phyloP scores from a whole-genome alignment of 2,329 filamentous ascomycete genomes.

The Trichoderma aggressivum region DNA sequence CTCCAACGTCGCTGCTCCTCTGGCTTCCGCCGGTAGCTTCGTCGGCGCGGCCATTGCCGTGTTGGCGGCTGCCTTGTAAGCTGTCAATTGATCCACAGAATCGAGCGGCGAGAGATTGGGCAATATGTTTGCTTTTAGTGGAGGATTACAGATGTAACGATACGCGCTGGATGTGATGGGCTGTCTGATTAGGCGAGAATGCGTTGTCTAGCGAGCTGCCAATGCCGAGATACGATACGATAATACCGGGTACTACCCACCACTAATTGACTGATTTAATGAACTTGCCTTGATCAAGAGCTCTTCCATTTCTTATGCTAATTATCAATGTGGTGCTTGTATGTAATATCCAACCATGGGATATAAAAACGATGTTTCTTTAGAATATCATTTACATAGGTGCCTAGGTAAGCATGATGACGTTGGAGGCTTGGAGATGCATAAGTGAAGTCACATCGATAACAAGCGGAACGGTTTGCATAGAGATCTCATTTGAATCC shows the following conservation, averaged over 20 bases:
- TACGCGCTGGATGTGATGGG: neutral
- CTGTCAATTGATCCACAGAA: neutral
- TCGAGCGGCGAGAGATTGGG: neutral
- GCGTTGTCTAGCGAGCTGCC: neutral
- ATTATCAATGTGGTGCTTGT: neutral
- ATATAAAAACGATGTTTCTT: neutral
- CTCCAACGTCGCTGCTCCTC: constrained; percentile 10
- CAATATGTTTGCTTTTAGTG: neutral
- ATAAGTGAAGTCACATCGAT: neutral
- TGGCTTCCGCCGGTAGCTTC: constrained; percentile 21
- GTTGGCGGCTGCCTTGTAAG: constrained; percentile 30
- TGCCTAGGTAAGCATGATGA: neutral
- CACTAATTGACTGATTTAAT: neutral
- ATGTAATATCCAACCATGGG: neutral
- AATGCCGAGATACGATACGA: neutral
- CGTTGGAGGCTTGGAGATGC: neutral
- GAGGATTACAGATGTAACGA: neutral
- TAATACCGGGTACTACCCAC: neutral
- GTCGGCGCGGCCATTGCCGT: constrained; percentile 30
- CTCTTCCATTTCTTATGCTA: neutral
- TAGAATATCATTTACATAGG: neutral
- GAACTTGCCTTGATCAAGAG: neutral
- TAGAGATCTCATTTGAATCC: neutral
- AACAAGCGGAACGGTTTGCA: neutral
- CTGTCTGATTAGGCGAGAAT: constrained; percentile 3